Evolutionary conservation across 176 grass and related monocot species (phyloP).

Genomic region (Secale cereale): DNA sequence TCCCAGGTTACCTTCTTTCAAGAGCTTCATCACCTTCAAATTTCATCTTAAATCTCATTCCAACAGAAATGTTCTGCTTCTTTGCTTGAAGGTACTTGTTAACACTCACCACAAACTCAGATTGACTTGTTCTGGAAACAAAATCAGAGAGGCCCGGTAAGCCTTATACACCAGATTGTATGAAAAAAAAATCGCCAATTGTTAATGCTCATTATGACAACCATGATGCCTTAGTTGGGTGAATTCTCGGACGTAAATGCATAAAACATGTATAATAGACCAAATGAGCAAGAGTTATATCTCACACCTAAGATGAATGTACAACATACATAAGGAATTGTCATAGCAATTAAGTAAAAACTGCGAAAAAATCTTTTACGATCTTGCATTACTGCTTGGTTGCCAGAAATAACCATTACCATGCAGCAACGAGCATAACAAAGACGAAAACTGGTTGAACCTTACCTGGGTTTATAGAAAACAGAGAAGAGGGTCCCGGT

Average conservation of each 20-base stretch:
- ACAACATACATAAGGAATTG: not conserved
- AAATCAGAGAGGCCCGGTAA: slow-evolving; percentile 13
- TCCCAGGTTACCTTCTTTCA: slow-evolving; percentile 66
- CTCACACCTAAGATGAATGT: not conserved
- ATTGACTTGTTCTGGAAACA: slow-evolving; percentile 66
- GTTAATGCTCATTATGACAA: not conserved
- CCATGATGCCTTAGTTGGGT: not conserved
- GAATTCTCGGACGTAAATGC: not conserved
- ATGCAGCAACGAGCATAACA: slow-evolving; percentile 14
- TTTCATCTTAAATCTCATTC: slow-evolving; percentile 94
- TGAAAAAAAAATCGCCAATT: not conserved
- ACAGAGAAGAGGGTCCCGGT: slow-evolving; percentile 84
- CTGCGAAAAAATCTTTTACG: not conserved
- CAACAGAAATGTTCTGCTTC: slow-evolving; percentile 76
- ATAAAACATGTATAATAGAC: not conserved
- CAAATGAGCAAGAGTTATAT: not conserved
- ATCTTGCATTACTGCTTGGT: not conserved
- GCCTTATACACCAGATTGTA: not conserved
- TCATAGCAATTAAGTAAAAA: not conserved
- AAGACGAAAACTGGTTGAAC: slow-evolving; percentile 38
- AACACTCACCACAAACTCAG: slow-evolving; percentile 84
- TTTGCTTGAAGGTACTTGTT: slow-evolving; percentile 95
- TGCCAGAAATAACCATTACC: slow-evolving; percentile 7
- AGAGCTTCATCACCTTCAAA: slow-evolving; percentile 95
- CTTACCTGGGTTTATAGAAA: slow-evolving; percentile 91